A percentile compares a stretch with the other conserved stretches of the same genome.
Evolutionary conservation across 306 rosid genomes (phyloP).

Genomic region (Corylus americana): DNA sequence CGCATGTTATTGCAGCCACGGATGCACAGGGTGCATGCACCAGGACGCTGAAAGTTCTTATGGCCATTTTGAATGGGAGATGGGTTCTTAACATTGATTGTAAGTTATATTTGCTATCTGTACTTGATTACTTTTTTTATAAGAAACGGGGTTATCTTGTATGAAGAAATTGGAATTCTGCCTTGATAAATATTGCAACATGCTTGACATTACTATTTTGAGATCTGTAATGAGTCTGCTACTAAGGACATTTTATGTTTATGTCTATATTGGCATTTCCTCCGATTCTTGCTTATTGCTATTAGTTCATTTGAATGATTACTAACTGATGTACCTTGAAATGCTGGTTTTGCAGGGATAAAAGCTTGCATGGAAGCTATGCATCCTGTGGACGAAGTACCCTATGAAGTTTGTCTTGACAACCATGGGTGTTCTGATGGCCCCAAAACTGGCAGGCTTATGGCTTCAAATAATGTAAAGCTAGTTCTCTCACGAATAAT

Average conservation of each 20-base stretch:
- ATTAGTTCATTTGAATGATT: not conserved
- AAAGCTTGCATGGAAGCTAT: constrained; percentile 63
- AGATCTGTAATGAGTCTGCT: not conserved
- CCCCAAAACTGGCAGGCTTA: constrained; percentile 80
- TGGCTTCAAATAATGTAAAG: constrained; percentile 58
- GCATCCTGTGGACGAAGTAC: constrained; percentile 63
- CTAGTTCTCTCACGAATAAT: constrained; percentile 18
- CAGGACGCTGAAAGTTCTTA: constrained; percentile 76
- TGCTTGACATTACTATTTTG: not conserved
- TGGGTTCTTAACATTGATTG: constrained; percentile 89
- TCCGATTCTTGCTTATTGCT: constrained; percentile 10
- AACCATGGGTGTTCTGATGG: constrained; percentile 80
- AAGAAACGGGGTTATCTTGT: not conserved
- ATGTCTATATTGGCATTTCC: constrained; percentile 4
- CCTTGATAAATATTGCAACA: not conserved
- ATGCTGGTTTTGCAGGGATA: constrained; percentile 65
- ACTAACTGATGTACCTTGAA: constrained; percentile 2
- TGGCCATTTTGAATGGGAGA: constrained; percentile 78
- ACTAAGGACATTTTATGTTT: not conserved
- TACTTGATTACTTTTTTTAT: not conserved
- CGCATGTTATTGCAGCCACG: constrained; percentile 81
- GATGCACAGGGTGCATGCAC: constrained; percentile 82
- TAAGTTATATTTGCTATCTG: constrained; percentile 36
- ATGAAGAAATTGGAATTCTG: not conserved
- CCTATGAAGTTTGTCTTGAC: constrained; percentile 75